Evolutionary conservation across 768 basidiomycete genomes (phyloP), one percentile per base, ranked within the genome.

Genomic region (Auricularia sp.): DNA sequence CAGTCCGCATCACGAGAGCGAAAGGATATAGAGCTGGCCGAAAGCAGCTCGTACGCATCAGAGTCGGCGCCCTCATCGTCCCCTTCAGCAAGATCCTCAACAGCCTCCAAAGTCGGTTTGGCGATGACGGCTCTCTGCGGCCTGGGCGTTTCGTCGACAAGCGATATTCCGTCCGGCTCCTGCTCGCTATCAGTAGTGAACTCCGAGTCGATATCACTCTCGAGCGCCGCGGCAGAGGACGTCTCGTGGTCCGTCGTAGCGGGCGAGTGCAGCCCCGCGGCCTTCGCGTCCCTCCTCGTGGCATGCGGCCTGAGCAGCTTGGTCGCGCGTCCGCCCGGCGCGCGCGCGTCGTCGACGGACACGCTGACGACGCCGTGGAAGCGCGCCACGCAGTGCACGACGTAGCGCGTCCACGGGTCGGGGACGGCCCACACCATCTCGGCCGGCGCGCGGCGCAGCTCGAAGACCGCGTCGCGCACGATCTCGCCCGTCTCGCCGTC

Each of bases 311-410:
- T 85, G 29, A 94, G 81, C 62, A 94, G 83, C 73, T 91, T 87
- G 3, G 91, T 92, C 39, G 91, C 77, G 21, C 91, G 86, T 54
- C 79, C 73, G 0, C 84, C 84, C 1, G 81, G 36, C 33, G 42
- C 39, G 24, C n/a, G n/a, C 34, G 13, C 44, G 35, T 45, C 18
- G 51, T 35, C 79, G 88, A 69, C 73, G 90, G 90, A 92, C 78
- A 86, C 93, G 76, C 88, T 89, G 70, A 92, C 86, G 66, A 93
- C 74, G 65, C 85, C 85, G 73, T 92, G 84, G 74, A 87, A 92
- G 44, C 90, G 79, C 51, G 90, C 89, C 65, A 88, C 86, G 68
- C 90, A 92, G 68, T 94, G 91, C 5, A 92, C 85, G 58, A 92
- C 83, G 69, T 90, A 92, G 37, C 91, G 81, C 35, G 87, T 85